These are phyloP conservation scores for Phytophthora sp. DNA, from an alignment of 352 stramenopile species.

Conservation along the genomic window DNA sequence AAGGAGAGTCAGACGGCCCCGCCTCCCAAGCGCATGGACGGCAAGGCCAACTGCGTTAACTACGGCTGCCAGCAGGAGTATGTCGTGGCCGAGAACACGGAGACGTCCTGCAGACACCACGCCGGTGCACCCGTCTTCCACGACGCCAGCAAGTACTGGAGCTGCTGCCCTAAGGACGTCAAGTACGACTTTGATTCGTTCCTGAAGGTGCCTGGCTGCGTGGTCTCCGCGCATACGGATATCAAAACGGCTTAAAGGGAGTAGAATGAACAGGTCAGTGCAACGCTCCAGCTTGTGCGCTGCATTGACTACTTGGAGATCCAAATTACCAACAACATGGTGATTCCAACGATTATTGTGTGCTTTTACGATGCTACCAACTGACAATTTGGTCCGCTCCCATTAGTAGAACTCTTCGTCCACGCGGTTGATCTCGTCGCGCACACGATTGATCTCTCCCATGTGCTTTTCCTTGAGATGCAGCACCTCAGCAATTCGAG, in stretches of 20 bases:
- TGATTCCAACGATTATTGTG: constrained; percentile 14
- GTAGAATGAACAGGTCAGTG: constrained; percentile 9
- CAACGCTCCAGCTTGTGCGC: not conserved
- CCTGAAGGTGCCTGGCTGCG: constrained; percentile 88
- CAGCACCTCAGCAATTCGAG: constrained; percentile 74
- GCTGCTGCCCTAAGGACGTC: constrained; percentile 91
- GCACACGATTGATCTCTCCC: constrained; percentile 59
- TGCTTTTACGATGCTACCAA: no score
- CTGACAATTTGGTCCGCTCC: not conserved
- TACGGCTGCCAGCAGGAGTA: constrained; percentile 94
- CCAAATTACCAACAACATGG: constrained; percentile 17
- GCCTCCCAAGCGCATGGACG: constrained; percentile 70
- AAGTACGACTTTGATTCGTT: constrained; percentile 97
- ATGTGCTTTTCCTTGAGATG: constrained; percentile 78
- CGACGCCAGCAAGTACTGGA: constrained; percentile 94
- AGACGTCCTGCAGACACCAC: constrained; percentile 85
- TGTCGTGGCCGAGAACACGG: constrained; percentile 86
- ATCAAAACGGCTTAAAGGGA: constrained; percentile 49
- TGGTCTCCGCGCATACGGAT: constrained; percentile 83
- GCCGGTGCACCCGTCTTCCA: constrained; percentile 91
- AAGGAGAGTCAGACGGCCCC: constrained; percentile 59
- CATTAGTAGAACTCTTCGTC: constrained; percentile 79
- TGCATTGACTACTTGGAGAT: constrained; percentile 7
- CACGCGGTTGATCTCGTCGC: constrained; percentile 77
- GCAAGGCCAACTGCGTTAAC: constrained; percentile 91